These are phyloP conservation scores for Dionaea muscipula DNA, from an alignment of 179 eudicot genomes.

Conservation along the genomic window DNA sequence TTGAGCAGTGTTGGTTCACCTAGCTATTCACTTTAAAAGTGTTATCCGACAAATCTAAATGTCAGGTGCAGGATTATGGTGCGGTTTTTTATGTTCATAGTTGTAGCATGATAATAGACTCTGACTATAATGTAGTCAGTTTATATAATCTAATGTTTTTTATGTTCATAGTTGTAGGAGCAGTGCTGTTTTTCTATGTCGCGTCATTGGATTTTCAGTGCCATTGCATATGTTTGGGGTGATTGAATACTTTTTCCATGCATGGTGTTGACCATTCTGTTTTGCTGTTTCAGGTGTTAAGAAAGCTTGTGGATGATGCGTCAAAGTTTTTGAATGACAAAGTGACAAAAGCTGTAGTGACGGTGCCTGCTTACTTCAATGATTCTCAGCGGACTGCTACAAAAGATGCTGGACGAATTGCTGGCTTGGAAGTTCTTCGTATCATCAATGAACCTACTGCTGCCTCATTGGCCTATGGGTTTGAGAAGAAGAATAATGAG, in stretches of 20 bases:
- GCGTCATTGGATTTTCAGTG: neutral
- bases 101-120: too few relatives aligned
- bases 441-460: constrained; percentile 97
- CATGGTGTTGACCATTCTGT: neutral
- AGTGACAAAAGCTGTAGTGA: constrained; percentile 85
- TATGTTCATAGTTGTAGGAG: too few relatives aligned
- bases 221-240: too few relatives aligned
- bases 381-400: constrained; percentile 96
- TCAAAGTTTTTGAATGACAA: constrained; percentile 84
- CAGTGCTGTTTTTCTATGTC: neutral
- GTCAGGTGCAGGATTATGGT: too few relatives aligned
- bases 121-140: too few relatives aligned
- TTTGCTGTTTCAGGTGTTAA: constrained; percentile 34
- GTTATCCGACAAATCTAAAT: too few relatives aligned
- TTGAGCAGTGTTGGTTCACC: too few relatives aligned
- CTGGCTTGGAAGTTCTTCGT: constrained; percentile 84
- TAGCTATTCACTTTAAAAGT: too few relatives aligned
- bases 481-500: constrained; percentile 90
- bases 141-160: too few relatives aligned
- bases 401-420: constrained; percentile 92
- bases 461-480: constrained; percentile 91
- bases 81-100: too few relatives aligned
- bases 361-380: constrained; percentile 95
- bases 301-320: constrained; percentile 89
- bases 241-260: neutral